phyloP scores from a whole-genome alignment of 2,329 filamentous ascomycete species.

The Phyllosticta citribraziliensis region DNA sequence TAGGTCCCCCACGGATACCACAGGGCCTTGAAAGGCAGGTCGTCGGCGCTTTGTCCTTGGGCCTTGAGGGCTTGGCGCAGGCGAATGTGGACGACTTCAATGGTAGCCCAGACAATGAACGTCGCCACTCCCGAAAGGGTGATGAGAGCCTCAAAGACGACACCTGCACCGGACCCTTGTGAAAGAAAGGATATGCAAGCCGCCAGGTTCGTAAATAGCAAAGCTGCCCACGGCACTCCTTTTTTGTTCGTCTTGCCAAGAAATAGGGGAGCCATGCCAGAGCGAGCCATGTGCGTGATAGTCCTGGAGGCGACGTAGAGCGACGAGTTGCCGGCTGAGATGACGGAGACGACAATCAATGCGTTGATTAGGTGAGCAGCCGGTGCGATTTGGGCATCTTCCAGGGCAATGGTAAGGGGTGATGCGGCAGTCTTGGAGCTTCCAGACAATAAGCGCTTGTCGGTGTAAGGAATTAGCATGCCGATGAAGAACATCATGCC shows the following conservation, averaged over 20 bases:
- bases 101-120: slow-evolving; percentile 30
- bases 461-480: slow-evolving; percentile 45
- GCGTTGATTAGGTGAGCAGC: slow-evolving; percentile 27
- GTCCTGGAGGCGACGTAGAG: slow-evolving; percentile 14
- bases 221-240: slow-evolving; percentile 19
- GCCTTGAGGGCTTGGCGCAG: slow-evolving; percentile 30
- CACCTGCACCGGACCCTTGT: slow-evolving; percentile 12
- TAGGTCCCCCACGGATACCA: slow-evolving; percentile 14
- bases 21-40: slow-evolving; percentile 14
- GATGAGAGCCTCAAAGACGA: slow-evolving; percentile 12
- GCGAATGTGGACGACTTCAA: slow-evolving; percentile 33
- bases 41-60: slow-evolving; percentile 26
- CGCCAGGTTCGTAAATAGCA: slow-evolving; percentile 27
- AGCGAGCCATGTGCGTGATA: slow-evolving; percentile 13
- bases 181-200: slow-evolving; percentile 28
- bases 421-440: slow-evolving; percentile 44
- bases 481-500: slow-evolving; percentile 45
- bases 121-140: slow-evolving; percentile 23
- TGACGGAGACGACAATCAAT: slow-evolving; percentile 15
- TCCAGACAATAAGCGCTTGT: slow-evolving; percentile 36
- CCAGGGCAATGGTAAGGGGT: slow-evolving; percentile 44
- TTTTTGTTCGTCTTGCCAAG: slow-evolving; percentile 11
- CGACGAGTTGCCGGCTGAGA: slow-evolving; percentile 14
- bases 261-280: slow-evolving; percentile 13
- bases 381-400: slow-evolving; percentile 33